Conservation (phyloP, 306 rosid genomes). For the Quercus variabilis region DNA sequence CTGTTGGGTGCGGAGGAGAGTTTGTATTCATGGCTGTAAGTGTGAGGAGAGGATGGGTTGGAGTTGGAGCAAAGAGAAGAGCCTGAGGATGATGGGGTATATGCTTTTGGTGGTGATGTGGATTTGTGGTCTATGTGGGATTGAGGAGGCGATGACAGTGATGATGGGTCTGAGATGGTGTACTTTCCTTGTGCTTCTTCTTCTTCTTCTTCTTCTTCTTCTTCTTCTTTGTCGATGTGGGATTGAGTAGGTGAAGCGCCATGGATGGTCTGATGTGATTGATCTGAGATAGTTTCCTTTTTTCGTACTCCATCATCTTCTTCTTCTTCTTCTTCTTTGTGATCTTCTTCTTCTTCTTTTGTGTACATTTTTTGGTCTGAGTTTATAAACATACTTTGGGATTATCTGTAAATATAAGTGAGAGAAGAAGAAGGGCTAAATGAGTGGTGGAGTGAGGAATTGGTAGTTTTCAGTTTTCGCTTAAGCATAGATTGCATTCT, state of each 20-base stretch:
- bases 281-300: background rate
- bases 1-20: conserved; percentile 19
- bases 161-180: conserved; percentile 10
- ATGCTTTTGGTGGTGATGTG: conserved; percentile 38
- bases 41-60: conserved; percentile 21
- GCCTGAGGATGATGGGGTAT: conserved; percentile 21
- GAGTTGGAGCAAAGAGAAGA: conserved; percentile 37
- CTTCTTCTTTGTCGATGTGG: background rate
- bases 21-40: conserved; percentile 12
- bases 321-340: background rate
- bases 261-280: too few species aligned
- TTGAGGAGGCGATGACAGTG: conserved; percentile 32
- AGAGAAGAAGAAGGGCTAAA: background rate
- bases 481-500: background rate
- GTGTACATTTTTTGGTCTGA: background rate
- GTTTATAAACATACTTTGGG: conserved; percentile 1
- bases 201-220: background rate
- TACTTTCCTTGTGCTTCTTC: conserved; percentile 10
- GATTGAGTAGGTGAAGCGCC: too few species aligned
- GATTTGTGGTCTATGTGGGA: conserved; percentile 26
- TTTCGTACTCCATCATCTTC: background rate
- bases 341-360: background rate
- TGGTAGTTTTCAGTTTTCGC: background rate
- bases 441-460: background rate
- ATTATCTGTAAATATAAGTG: background rate